Evolutionary conservation across 371 early-diverging fungal genomes (phyloP).

Genomic region (Nematocida sp.): DNA sequence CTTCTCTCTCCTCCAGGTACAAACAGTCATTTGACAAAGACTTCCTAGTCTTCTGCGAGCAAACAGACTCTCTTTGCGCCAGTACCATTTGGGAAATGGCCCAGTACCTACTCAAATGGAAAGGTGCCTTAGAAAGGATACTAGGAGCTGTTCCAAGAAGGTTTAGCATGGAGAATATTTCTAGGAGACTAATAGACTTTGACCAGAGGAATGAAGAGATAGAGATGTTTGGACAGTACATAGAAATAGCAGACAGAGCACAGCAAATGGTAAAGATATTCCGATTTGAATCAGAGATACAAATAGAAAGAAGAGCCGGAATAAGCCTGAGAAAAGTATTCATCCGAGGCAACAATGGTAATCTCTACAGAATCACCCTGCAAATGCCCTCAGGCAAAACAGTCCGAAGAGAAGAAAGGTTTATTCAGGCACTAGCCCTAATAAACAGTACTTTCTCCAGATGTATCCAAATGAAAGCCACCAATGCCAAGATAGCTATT

Average conservation of each 20-base stretch:
- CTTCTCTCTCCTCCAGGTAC: conserved; percentile 35
- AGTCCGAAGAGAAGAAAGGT: conserved; percentile 36
- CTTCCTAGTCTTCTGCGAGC: neutral
- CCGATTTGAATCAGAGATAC: conserved; percentile 38
- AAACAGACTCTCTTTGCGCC: neutral
- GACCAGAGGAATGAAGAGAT: conserved; percentile 42
- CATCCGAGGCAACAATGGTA: conserved; percentile 53
- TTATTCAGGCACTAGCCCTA: conserved; percentile 43
- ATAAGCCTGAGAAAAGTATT: conserved; percentile 38
- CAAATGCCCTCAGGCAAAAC: conserved; percentile 30
- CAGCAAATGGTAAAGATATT: conserved; percentile 49
- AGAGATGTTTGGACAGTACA: conserved; percentile 53
- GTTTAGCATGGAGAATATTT: conserved; percentile 36
- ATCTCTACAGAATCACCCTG: conserved; percentile 44
- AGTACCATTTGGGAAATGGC: conserved; percentile 26
- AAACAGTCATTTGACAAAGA: conserved; percentile 36
- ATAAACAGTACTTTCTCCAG: conserved; percentile 13
- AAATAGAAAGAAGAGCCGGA: conserved; percentile 40
- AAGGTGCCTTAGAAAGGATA: conserved; percentile 13
- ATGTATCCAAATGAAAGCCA: conserved; percentile 22
- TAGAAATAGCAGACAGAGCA: conserved; percentile 54
- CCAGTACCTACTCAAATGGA: conserved; percentile 38
- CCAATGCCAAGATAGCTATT: conserved; percentile 18
- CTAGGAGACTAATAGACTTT: conserved; percentile 37
- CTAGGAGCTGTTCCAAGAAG: conserved; percentile 22